These are phyloP conservation scores for Ceratocystiopsis sp. DNA, from an alignment of 2,329 filamentous ascomycete genomes.

Conservation along the genomic window DNA sequence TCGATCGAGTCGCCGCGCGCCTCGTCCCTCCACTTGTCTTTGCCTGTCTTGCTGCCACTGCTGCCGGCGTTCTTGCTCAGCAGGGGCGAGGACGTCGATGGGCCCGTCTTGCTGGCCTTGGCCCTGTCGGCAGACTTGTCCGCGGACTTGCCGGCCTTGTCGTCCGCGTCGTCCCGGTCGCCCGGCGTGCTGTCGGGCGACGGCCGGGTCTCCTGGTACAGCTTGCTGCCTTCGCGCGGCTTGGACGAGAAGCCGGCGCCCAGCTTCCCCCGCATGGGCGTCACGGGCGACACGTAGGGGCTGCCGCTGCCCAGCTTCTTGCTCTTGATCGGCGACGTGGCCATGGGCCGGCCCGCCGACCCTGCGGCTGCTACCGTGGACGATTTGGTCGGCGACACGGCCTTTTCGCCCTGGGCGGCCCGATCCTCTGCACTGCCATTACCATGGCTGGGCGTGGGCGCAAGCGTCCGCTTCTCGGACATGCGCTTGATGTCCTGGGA, in stretches of 20 bases:
- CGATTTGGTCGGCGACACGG: neutral
- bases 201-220: slow-evolving; percentile 5
- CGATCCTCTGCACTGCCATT: neutral
- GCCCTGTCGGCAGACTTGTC: neutral
- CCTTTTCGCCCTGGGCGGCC: neutral
- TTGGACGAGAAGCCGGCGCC: slow-evolving; percentile 1
- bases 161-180: neutral
- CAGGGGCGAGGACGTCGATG: neutral
- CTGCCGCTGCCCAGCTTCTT: no score
- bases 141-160: no score
- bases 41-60: no score
- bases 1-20: neutral
- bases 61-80: neutral
- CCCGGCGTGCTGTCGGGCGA: slow-evolving; percentile 4
- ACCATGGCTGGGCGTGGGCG: no score
- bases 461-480: no score
- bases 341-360: no score
- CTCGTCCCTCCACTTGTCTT: no score
- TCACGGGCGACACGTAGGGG: no score
- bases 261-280: neutral
- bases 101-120: neutral
- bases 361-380: no score
- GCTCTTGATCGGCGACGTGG: no score
- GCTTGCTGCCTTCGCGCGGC: slow-evolving; percentile 8
- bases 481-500: slow-evolving; percentile 6